These are phyloP conservation scores for Blastobotrys buckinghamii DNA, from an alignment of 1,139 yeast species.

Conservation along the genomic window DNA sequence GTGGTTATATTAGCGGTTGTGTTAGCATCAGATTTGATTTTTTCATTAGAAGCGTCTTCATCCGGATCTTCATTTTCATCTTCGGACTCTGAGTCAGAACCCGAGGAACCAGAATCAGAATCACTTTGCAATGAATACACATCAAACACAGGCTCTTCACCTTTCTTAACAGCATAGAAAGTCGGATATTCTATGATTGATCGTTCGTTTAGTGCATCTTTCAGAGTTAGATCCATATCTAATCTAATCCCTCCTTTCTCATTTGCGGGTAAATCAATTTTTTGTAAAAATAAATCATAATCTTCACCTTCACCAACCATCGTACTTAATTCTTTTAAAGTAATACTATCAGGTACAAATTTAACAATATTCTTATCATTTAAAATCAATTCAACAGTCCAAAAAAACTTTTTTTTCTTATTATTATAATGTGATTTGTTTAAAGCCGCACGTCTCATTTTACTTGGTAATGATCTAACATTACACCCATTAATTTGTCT, in stretches of 20 bases:
- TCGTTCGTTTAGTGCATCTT: constrained; percentile 46
- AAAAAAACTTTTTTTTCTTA: constrained; percentile 51
- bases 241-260: constrained; percentile 18
- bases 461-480: constrained; percentile 54
- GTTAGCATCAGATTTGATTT: too few relatives aligned
- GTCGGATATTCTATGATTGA: constrained; percentile 78
- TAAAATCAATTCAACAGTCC: constrained; percentile 61
- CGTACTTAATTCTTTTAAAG: constrained; percentile 6
- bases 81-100: constrained; percentile 1
- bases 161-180: constrained; percentile 26
- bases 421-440: constrained; percentile 77
- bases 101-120: constrained; percentile 4
- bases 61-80: constrained; percentile 8
- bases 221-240: constrained; percentile 28
- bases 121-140: constrained; percentile 6
- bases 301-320: not conserved
- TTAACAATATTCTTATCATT: not conserved
- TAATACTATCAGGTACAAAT: constrained; percentile 6
- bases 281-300: constrained; percentile 17
- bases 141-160: constrained; percentile 6
- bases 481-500: constrained; percentile 39
- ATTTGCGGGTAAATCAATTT: constrained; percentile 21
- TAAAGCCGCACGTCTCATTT: constrained; percentile 62
- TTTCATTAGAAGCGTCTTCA: not conserved
- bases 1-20: not conserved